These are phyloP conservation scores for Ceratocystiopsis sp. DNA, from an alignment of 2,329 filamentous ascomycete genomes.

Conservation along the genomic window DNA sequence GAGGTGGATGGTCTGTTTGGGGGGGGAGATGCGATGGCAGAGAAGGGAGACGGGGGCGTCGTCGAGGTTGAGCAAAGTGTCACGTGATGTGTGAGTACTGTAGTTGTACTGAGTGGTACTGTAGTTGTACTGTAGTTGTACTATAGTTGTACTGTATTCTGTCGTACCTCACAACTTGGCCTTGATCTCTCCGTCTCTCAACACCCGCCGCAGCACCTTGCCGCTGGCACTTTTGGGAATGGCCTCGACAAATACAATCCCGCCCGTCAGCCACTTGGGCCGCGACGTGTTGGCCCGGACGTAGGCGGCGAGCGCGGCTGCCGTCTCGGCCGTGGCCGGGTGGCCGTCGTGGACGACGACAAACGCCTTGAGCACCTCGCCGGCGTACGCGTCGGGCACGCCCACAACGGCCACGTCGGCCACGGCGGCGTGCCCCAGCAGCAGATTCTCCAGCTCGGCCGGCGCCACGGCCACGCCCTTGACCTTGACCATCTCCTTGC, in stretches of 20 bases:
- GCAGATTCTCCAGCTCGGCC: slow-evolving; percentile 43
- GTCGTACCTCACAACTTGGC: neutral
- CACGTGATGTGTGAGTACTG: too few relatives aligned
- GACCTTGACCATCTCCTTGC: slow-evolving; percentile 55
- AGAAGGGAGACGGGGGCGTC: neutral
- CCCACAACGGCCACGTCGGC: slow-evolving; percentile 40
- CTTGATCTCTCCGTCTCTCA: neutral
- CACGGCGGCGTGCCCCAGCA: slow-evolving; percentile 39
- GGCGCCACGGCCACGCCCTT: slow-evolving; percentile 46
- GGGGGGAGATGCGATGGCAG: neutral
- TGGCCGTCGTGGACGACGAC: slow-evolving; percentile 21
- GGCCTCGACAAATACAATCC: slow-evolving; percentile 34
- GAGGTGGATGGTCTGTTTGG: slow-evolving; percentile 1
- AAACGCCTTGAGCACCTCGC: slow-evolving; percentile 40
- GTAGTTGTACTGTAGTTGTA: too few relatives aligned
- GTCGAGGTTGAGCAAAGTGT: neutral
- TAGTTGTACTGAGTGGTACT: too few relatives aligned
- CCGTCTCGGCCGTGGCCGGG: neutral
- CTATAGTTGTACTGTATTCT: too few relatives aligned
- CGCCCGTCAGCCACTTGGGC: slow-evolving; percentile 34
- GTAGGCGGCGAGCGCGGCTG: neutral
- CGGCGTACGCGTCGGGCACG: slow-evolving; percentile 34
- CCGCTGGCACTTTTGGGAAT: slow-evolving; percentile 31
- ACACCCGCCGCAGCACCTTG: slow-evolving; percentile 35
- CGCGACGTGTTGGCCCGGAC: slow-evolving; percentile 13